phyloP scores from a whole-genome alignment of 2,329 filamentous ascomycete genomes.

The Sporothrix protearum region DNA sequence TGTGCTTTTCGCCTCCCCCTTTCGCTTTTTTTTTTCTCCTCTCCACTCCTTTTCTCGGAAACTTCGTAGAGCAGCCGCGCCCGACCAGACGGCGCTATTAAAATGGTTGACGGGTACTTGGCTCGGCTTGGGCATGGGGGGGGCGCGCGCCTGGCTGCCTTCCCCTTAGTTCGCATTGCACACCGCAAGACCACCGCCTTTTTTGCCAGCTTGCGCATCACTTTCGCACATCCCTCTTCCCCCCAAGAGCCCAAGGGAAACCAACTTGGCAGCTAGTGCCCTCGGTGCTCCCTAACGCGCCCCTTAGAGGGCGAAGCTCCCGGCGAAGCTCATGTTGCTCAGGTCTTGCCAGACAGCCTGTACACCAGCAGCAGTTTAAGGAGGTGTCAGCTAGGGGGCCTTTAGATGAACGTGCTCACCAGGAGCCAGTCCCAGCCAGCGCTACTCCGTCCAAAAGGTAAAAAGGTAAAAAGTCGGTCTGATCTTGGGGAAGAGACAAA shows the following conservation, averaged over 20 bases:
- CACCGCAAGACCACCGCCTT: background rate
- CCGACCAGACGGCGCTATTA: background rate
- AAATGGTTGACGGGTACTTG: background rate
- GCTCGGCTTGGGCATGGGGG: no score
- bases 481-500: background rate
- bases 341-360: background rate
- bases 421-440: no score
- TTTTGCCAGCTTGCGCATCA: background rate
- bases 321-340: background rate
- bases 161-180: slow-evolving; percentile 2
- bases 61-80: background rate
- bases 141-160: no score
- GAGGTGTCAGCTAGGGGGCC: background rate
- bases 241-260: background rate
- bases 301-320: background rate
- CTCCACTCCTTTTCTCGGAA: slow-evolving; percentile 1
- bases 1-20: slow-evolving; percentile 15
- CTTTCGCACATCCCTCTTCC: background rate
- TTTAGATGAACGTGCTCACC: background rate
- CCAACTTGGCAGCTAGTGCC: slow-evolving; percentile 20
- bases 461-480: background rate
- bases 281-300: background rate
- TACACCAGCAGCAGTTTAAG: background rate
- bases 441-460: background rate
- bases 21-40: background rate